These are phyloP conservation scores for Elongisporangium anandrum DNA, from an alignment of 352 stramenopile species.

Conservation along the genomic window DNA sequence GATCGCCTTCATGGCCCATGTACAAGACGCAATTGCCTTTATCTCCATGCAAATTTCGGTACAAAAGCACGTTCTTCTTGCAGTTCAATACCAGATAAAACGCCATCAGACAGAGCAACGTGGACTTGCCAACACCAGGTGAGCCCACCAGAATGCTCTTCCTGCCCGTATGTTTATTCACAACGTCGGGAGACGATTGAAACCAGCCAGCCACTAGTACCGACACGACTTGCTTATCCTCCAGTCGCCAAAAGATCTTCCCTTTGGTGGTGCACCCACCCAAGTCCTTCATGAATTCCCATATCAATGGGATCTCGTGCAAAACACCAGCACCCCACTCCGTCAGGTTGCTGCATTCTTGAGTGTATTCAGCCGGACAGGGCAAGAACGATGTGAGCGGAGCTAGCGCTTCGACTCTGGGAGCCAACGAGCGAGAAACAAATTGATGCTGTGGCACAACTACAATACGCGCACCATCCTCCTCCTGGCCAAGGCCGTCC, in stretches of 20 bases:
- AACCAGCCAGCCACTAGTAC: slow-evolving; percentile 12
- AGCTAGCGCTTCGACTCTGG: too few species aligned
- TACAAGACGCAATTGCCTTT: background rate
- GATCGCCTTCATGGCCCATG: background rate
- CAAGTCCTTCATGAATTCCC: slow-evolving; percentile 10
- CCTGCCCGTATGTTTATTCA: slow-evolving; percentile 11
- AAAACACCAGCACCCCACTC: too few species aligned
- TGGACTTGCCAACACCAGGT: slow-evolving; percentile 2
- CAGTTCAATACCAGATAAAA: slow-evolving; percentile 3
- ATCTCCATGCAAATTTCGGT: background rate
- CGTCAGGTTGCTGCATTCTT: too few species aligned
- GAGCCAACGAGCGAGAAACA: too few species aligned
- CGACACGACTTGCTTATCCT: slow-evolving; percentile 14
- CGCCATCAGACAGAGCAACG: background rate
- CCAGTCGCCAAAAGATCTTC: slow-evolving; percentile 17
- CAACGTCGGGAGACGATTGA: slow-evolving; percentile 7
- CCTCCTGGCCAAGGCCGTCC: too few species aligned
- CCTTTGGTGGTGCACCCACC: slow-evolving; percentile 13
- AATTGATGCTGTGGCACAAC: too few species aligned
- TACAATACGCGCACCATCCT: too few species aligned
- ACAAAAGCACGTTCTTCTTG: slow-evolving; percentile 5
- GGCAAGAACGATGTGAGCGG: too few species aligned
- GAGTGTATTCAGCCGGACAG: too few species aligned
- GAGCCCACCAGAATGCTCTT: slow-evolving; percentile 12
- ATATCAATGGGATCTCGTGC: slow-evolving; percentile 13